phyloP scores from a whole-genome alignment of 306 rosid genomes.

The Luffa acutangula region DNA sequence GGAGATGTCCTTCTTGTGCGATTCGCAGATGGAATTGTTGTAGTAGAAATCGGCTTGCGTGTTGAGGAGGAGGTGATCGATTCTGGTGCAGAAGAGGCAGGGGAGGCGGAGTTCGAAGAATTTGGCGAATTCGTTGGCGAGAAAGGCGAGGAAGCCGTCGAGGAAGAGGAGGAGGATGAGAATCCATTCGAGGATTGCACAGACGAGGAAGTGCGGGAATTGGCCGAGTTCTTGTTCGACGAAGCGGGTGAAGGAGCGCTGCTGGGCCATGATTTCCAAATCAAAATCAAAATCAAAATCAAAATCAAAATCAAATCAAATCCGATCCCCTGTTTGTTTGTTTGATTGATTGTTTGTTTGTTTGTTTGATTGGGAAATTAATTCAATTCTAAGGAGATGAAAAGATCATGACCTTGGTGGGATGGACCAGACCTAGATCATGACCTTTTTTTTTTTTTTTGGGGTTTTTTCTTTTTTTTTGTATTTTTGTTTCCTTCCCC shows the following conservation, averaged over 20 bases:
- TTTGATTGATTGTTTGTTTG: too few species aligned
- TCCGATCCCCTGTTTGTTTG: background rate
- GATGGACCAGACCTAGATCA: conserved; percentile 12
- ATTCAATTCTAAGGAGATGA: background rate
- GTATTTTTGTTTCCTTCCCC: background rate
- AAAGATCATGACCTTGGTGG: conserved; percentile 15
- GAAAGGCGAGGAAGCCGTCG: conserved; percentile 60
- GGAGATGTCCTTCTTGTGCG: conserved; percentile 66
- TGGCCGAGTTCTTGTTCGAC: conserved; percentile 2
- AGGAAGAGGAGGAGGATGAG: conserved; percentile 54
- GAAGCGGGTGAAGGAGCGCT: background rate
- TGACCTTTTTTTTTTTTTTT: background rate
- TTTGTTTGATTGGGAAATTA: too few species aligned
- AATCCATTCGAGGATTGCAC: conserved; percentile 67
- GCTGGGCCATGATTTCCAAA: background rate
- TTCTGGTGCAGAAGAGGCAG: conserved; percentile 68
- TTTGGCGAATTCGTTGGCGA: conserved; percentile 63
- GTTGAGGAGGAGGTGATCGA: conserved; percentile 51
- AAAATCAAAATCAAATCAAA: too few species aligned
- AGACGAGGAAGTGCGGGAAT: conserved; percentile 55
- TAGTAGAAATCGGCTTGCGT: conserved; percentile 39
- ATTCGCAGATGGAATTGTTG: conserved; percentile 64
- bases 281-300: too few species aligned
- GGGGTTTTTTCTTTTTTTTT: background rate
- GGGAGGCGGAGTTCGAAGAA: conserved; percentile 59